Base-by-base conservation (phyloP, 1,284 basidiomycete species). In the Ganoderma sp. region DNA sequence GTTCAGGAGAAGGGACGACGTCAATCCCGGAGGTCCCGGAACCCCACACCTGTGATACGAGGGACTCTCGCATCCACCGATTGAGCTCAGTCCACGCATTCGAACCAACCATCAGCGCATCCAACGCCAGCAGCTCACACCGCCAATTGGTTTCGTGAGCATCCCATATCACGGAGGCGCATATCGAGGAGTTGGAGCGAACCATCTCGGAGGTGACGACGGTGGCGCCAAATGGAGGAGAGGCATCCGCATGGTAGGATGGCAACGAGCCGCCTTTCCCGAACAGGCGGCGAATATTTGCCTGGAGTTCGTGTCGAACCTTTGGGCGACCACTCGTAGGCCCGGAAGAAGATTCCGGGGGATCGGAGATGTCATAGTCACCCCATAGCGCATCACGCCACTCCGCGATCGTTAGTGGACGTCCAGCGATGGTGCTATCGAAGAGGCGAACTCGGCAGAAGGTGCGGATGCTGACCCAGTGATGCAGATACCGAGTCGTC, bases 61-160 rank as follows among this genome's bases (percentile, higher is more conserved):
- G 22, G 32, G 43, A 12, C 45, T 66, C 64, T 12, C 32, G 64
- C 1, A 25, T 6, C 58, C 58, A 66, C 4, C 59, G 64, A 10
- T 54, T 19, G 8, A 66, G 8, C 48, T 66, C 58, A 0, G 45
- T 5, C 64, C 64, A 66, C 14, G 32, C 4, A 12, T 37, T 39
- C 1, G 58, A 37, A 4, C 64, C 58, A 2, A 66, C 45, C 22
- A 61, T 22, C 28, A 62, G 7, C 4, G 65, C 34, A 45, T 66
- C 65, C 41, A 66, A 32, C 10, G 65, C 57, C 17, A 60, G 50
- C 64, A 65, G 45, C 42, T 65, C 64, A 43, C 64, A 65, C 1
- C 64, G 42, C 64, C 64, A 65, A n/a, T 65, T 65, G 0, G 41
- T 61, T 34, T 65, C 64, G 19, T 65, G 45, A 0, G 48, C 17